Base-by-base conservation (phyloP, 75 land plant species). In the Sequoia sempervirens region DNA sequence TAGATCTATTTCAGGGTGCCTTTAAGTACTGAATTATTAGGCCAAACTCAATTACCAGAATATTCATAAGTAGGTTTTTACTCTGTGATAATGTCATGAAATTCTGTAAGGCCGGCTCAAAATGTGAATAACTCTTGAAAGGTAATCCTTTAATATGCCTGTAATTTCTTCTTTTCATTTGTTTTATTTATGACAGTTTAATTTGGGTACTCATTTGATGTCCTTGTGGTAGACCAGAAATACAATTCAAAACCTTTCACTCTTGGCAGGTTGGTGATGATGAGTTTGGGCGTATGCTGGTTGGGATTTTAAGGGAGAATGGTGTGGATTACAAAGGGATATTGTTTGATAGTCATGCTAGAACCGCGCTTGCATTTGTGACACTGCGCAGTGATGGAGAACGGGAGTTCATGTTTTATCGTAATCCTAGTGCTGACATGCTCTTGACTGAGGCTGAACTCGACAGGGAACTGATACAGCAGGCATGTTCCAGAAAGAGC, bases 381-480 rank as follows among this genome's bases (percentile, higher is more conserved):
- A 94, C 96, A 7, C 84, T 94, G 50, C 84, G 88, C 41, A 84
- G 86, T 75, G 90, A 92, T 81, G 95, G 92, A 10, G 92, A 93
- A 84, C 88, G 92, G 7, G 93, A 93, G 88, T 93, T 93, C 84
- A 90, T 93, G 95, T 93, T 90, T 36, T 92, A 89, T 58, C 75
- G 93, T 70, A 91, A 93, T 36, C 95, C 95, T 37, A 90, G 92
- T 79, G 93, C 93, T 34, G 93, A 93, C 84, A 93, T 92, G 95
- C 84, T 92, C 64, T 75, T 93, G 79, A 86, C 64, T 32, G 85
- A 85, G 11, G 82, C 73, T 5, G 92, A 93, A 83, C 89, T 93
- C 43, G 91, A 93, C 56, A 86, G 85, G 34, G 89, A 84, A 0
- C 84, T 93, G 50, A 88, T 93, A 72, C 41, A 76, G 4, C 45